Evolutionary conservation across 441 rosid species (phyloP), one percentile per base, ranked within the genome.

Genomic region (Raphanus hybrid): DNA sequence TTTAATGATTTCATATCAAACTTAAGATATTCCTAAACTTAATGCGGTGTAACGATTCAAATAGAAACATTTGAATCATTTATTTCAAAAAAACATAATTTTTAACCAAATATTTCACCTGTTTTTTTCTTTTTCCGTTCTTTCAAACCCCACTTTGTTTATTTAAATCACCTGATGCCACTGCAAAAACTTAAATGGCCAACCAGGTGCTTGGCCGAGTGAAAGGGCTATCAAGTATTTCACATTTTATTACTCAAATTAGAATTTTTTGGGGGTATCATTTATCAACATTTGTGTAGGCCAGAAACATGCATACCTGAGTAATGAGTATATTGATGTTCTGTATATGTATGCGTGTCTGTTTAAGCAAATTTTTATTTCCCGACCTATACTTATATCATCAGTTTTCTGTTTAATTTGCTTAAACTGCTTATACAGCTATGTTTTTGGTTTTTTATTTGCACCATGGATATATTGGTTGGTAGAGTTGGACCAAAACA

Each of bases 151-250:
- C 41, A 14, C 14, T 23, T 14, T 64, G 27, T 64, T 64, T 10
- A 16, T 60, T 23, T 37, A 62, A 41, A 32, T 29, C 29, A 52
- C 59, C 61, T 14, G 61, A 41, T 45, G 39, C 70, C 27, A 73
- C 41, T 35, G 14, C 41, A 73, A 73, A 73, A 23, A 23, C 26
- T 23, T 0, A 23, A 23, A 23, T 23, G 26, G 26, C 26, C 26
- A 23, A 23, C 26, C 2, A 23, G 26, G 26, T 23, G 26, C 26
- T 23, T 23, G 26, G 26, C 26, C 26, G 26, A 23, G 26, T 23
- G 26, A 23, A 23, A 23, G 26, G 26, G 26, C 26, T 23, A 23
- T 23, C 26, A 23, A 23, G 2, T 23, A 23, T 23, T 23, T 23
- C 26, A 23, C 26, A 23, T 23, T 23, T 23, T 23, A 23, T n/a